These are phyloP conservation scores for Nidularia sp. DNA, from an alignment of 768 basidiomycete genomes.

Conservation along the genomic window DNA sequence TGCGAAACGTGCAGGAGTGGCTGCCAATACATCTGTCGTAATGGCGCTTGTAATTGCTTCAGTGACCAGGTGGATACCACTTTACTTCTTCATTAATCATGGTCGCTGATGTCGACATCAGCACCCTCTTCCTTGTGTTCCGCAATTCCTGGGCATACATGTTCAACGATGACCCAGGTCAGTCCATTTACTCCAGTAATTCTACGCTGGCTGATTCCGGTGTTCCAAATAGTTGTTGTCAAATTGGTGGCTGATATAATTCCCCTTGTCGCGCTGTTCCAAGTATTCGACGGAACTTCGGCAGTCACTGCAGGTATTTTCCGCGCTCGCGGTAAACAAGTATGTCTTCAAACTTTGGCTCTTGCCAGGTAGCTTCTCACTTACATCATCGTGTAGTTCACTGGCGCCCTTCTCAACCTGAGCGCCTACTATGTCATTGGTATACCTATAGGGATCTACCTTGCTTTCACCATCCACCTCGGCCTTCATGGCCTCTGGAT, in stretches of 20 bases:
- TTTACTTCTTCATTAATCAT: background rate
- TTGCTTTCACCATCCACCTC: conserved; percentile 58
- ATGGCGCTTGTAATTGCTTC: conserved; percentile 63
- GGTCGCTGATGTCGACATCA: background rate
- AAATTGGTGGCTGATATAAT: conserved; percentile 62
- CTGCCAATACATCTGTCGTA: conserved; percentile 60
- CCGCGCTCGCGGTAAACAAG: conserved; percentile 79
- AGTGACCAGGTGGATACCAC: conserved; percentile 52
- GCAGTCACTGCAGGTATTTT: conserved; percentile 75
- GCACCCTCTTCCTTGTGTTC: conserved; percentile 54
- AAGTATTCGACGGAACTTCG: conserved; percentile 79
- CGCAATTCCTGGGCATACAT: conserved; percentile 66
- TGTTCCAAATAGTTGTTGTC: conserved; percentile 41
- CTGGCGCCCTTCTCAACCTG: conserved; percentile 77
- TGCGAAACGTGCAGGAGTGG: conserved; percentile 65
- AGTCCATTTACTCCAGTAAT: background rate
- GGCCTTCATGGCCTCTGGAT: conserved; percentile 80
- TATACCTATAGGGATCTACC: conserved; percentile 79
- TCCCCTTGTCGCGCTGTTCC: conserved; percentile 74
- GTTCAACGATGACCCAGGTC: conserved; percentile 67
- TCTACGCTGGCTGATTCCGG: background rate
- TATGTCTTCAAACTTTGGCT: conserved; percentile 10
- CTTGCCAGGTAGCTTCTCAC: background rate
- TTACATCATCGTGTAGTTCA: conserved; percentile 33
- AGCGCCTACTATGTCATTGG: conserved; percentile 80